Evolutionary conservation across 495 filamentous ascomycete genomes (phyloP).

Genomic region (Neurospora hispaniola): DNA sequence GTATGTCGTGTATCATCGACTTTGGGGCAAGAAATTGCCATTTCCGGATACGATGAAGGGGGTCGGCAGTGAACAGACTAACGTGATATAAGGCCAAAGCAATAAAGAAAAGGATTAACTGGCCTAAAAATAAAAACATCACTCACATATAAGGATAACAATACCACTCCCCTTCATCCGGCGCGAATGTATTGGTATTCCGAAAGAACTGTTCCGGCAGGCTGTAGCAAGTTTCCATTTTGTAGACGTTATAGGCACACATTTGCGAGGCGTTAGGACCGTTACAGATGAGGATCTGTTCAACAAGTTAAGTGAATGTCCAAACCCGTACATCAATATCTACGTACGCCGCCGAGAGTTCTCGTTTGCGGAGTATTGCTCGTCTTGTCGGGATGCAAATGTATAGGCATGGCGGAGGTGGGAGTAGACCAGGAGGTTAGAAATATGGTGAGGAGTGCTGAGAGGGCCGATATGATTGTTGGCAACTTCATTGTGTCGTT

Average conservation of each 20-base stretch:
- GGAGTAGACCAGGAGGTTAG: background rate
- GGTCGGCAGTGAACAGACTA: too few species aligned
- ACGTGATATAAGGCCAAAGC: too few species aligned
- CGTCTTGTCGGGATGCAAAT: background rate
- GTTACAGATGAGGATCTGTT: slow-evolving; percentile 26
- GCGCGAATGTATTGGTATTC: slow-evolving; percentile 31
- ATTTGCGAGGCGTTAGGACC: slow-evolving; percentile 30
- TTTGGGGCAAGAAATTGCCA: background rate
- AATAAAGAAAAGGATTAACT: too few species aligned
- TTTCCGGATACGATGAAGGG: too few species aligned
- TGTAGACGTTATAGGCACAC: slow-evolving; percentile 26
- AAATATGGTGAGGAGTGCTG: background rate
- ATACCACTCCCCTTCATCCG: slow-evolving; percentile 28
- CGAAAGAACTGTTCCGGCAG: slow-evolving; percentile 18
- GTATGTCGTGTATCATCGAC: background rate
- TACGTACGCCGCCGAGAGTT: background rate
- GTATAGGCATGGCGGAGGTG: background rate
- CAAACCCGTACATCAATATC: background rate
- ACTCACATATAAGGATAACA: slow-evolving; percentile 28
- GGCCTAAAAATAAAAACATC: background rate
- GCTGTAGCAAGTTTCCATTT: slow-evolving; percentile 28
- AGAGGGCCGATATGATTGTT: background rate
- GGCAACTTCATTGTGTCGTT: background rate
- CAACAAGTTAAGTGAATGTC: too few species aligned
- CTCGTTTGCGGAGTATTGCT: background rate